A percentile compares a stretch with the other conserved stretches of the same genome.
Evolutionary conservation across 768 basidiomycete genomes (phyloP).

Genomic region (Boletus vinaceobasis): DNA sequence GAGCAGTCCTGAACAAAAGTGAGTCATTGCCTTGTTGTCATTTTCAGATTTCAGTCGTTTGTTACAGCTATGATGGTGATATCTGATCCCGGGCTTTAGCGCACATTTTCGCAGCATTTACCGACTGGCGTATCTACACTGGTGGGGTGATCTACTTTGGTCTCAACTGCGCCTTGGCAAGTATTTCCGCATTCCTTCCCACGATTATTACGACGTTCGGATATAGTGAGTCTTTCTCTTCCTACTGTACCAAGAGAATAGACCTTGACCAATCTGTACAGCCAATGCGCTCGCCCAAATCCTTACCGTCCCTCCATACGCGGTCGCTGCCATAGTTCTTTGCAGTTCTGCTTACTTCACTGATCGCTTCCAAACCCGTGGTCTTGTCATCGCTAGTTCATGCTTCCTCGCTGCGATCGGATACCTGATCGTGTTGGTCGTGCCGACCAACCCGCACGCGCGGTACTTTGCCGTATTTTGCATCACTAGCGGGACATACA

Average conservation of each 20-base stretch:
- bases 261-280: constrained; percentile 19
- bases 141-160: constrained; percentile 78
- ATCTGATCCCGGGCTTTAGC: constrained; percentile 34
- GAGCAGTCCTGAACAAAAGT: constrained; percentile 64
- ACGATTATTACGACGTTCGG: constrained; percentile 77
- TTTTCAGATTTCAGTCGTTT: background rate
- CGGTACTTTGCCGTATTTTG: constrained; percentile 78
- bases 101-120: constrained; percentile 59
- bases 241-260: background rate
- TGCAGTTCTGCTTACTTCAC: constrained; percentile 56
- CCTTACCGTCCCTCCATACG: constrained; percentile 80
- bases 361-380: constrained; percentile 63
- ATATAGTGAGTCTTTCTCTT: constrained; percentile 47
- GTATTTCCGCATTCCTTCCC: constrained; percentile 79
- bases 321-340: constrained; percentile 63
- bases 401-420: constrained; percentile 37
- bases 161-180: constrained; percentile 71
- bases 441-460: constrained; percentile 52
- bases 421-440: constrained; percentile 60
- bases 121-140: constrained; percentile 68
- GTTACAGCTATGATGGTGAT: background rate
- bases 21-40: background rate
- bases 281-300: constrained; percentile 67
- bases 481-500: constrained; percentile 74
- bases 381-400: constrained; percentile 33